phyloP scores from a whole-genome alignment of 257 asterid genomes.

The Thymus mandschuricus region DNA sequence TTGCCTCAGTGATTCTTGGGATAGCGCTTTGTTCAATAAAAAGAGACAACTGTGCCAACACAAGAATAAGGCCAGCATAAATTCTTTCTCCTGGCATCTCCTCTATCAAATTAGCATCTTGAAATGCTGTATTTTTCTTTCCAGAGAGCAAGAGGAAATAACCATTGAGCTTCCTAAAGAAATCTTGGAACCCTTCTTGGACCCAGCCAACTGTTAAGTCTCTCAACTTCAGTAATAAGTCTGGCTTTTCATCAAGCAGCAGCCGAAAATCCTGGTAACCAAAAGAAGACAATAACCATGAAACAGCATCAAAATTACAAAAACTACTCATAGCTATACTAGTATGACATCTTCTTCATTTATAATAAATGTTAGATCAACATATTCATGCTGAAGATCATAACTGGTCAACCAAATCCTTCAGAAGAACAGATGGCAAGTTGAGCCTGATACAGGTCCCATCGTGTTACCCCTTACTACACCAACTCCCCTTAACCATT shows the following conservation, averaged over 20 bases:
- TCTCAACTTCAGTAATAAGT: slow-evolving; percentile 69
- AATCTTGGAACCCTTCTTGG: slow-evolving; percentile 93
- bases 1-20: slow-evolving; percentile 86
- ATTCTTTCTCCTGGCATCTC: slow-evolving; percentile 61
- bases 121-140: slow-evolving; percentile 55
- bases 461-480: background rate
- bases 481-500: background rate
- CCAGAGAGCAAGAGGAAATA: slow-evolving; percentile 78
- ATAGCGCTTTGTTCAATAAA: slow-evolving; percentile 80
- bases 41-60: slow-evolving; percentile 70
- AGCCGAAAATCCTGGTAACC: slow-evolving; percentile 66
- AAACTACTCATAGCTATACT: background rate
- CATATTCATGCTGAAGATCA: slow-evolving; percentile 4
- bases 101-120: slow-evolving; percentile 54
- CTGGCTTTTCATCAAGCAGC: slow-evolving; percentile 80
- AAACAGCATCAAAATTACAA: slow-evolving; percentile 16
- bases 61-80: slow-evolving; percentile 89
- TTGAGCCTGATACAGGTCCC: slow-evolving; percentile 11
- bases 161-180: slow-evolving; percentile 70
- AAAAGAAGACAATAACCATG: slow-evolving; percentile 35
- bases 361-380: slow-evolving; percentile 23
- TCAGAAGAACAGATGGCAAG: slow-evolving; percentile 8
- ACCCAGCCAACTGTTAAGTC: slow-evolving; percentile 71
- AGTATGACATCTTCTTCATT: background rate
- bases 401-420: slow-evolving; percentile 15